Base-by-base conservation (phyloP, 225 moss, liverwort and hornwort species). In the Sphagnum contortum region DNA sequence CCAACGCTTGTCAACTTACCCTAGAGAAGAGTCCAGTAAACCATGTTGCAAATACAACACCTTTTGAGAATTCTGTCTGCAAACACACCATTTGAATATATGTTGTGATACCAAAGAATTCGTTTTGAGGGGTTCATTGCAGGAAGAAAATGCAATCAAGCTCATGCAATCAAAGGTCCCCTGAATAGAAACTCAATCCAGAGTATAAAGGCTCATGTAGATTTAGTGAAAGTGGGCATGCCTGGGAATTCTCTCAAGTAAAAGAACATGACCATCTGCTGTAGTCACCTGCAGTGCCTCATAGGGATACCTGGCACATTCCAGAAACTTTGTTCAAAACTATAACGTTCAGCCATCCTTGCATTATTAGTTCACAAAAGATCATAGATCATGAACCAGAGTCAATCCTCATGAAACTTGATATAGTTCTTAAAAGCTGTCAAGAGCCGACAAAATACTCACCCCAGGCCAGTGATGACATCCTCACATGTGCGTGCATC, bases 401-500 rank as follows among this genome's bases (percentile, higher is more conserved):
- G 29, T 29, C 29, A 29, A 29, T 29, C 29, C 29, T 29, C 29
- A 29, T 29, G 29, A 29, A 29, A 29, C 29, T 29, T 29, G 29
- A 29, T 29, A 29, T 29, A 29, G 29, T 29, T 29, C 29, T 29
- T 29, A 29, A 29, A 29, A 1, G 29, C 29, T 29, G 29, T 12
- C 29, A 54, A n/a, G 9, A 6, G 44, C 2, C 2, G 48, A 8
- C 11, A 57, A 44, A 9, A 4, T 56, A 51, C 87, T 74, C 60
- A 98, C 77, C 98, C 98, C 55, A 93, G 62, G 60, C 83, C 71
- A 64, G 86, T 98, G 45, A 98, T 98, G 45, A 91, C 85, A 74
- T 98, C 93, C 62, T 83, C 89, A 66, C 98, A 93, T 48, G 98
- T 98, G 50, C 98, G 87, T 59, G 65, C 93, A 66, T 98, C 98